phyloP scores from a whole-genome alignment of 495 filamentous ascomycete genomes.

The Neurospora sp. region DNA sequence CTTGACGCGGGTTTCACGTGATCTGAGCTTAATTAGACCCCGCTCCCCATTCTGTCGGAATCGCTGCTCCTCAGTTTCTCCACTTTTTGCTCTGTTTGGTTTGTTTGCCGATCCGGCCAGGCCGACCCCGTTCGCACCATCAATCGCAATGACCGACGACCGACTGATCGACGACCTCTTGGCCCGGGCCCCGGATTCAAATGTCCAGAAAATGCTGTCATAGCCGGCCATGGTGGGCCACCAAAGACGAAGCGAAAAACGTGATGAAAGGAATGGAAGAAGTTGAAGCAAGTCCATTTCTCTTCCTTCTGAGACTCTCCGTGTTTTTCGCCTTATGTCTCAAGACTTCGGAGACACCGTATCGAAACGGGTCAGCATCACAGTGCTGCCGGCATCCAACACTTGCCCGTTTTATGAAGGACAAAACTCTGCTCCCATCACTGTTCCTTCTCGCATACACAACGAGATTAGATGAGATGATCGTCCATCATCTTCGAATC shows the following conservation, averaged over 20 bases:
- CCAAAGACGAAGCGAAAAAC: background rate
- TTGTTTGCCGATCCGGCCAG: slow-evolving; percentile 3
- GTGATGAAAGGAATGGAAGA: background rate
- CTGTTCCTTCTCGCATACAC: background rate
- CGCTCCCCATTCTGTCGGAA: background rate
- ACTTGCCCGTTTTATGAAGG: background rate
- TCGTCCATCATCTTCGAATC: background rate
- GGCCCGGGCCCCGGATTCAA: background rate
- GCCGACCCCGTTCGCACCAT: slow-evolving; percentile 2
- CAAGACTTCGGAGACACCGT: background rate
- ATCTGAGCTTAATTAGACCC: background rate
- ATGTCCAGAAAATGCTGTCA: background rate
- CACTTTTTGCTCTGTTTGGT: slow-evolving; percentile 4
- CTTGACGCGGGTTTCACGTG: slow-evolving; percentile 10
- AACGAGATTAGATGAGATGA: background rate
- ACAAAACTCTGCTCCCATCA: background rate
- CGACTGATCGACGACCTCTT: background rate
- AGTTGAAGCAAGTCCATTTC: background rate
- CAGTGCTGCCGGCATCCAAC: background rate
- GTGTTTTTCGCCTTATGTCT: background rate
- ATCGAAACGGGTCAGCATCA: background rate
- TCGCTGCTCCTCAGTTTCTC: background rate
- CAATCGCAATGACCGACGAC: slow-evolving; percentile 3
- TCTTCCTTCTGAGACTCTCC: background rate
- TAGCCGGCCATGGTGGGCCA: background rate